Evolutionary conservation across 306 rosid genomes (phyloP), one percentile per base, ranked within the genome.

Genomic region (Quercus parvula): DNA sequence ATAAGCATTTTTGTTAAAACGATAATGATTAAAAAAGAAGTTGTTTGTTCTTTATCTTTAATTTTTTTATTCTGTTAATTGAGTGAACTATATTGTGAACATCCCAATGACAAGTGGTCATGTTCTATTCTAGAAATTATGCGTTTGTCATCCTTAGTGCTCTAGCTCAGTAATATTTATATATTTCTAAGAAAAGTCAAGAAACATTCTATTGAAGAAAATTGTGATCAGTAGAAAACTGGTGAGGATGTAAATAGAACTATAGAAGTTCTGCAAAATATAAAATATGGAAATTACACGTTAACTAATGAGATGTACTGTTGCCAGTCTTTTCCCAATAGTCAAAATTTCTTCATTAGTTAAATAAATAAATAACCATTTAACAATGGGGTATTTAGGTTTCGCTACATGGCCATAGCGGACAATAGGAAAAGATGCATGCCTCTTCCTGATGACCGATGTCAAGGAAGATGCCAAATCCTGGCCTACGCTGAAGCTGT

Each of bases 361-460:
- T 7, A 52, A 52, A n/a, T 70, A 63, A 70, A 68, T 77, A 64
- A 80, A 75, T 80, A 73, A 76, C 84, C 35, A 27, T 79, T 82
- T 85, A 62, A 85, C 89, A 63, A 81, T 72, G 73, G 79, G 79
- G 70, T 74, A 63, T 88, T 46, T 79, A 88, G 75, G 70, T 75
- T 64, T 77, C 62, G 25, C 52, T 89, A 89, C 77, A 92, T 92
- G 97, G 96, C 84, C 0, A 44, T 90, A 14, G 84, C 89, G 14
- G 88, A 90, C 75, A 30, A 85, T 12, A 91, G 97, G 83, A 89
- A 91, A 77, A 92, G 97, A 75, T 75, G 75, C 56, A 92, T 91
- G 97, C 97, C 96, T 5, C 93, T 86, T 22, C 96, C 92, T 0
- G 94, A 90, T 0, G 97, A 92, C 20, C 77, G 97, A 64, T 8